phyloP scores from a whole-genome alignment of 345 rosid genomes.

The Viola odorata region DNA sequence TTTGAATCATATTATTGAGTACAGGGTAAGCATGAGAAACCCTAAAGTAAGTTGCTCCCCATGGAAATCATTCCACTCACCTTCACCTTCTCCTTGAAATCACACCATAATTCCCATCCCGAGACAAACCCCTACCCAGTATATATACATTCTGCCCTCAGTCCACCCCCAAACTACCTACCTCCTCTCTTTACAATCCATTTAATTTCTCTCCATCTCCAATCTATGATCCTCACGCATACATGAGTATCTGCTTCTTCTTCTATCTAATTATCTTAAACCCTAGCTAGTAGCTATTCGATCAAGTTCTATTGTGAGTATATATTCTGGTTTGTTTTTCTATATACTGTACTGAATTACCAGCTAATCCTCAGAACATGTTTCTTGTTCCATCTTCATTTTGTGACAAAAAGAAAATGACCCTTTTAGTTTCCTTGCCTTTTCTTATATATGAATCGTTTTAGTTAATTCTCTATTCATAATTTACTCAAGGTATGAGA shows the following conservation, averaged over 20 bases:
- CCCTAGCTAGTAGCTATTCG: background rate
- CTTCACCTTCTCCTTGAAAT: constrained; percentile 22
- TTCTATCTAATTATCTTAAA: background rate
- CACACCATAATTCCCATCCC: constrained; percentile 34
- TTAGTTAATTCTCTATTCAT: too few relatives aligned
- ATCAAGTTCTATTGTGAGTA: too few relatives aligned
- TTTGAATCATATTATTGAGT: constrained; percentile 35
- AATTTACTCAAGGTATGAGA: too few relatives aligned
- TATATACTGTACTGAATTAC: too few relatives aligned
- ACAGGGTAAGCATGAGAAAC: constrained; percentile 54
- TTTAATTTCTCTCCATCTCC: background rate
- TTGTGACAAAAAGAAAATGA: too few relatives aligned
- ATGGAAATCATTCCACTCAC: constrained; percentile 68
- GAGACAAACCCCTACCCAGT: constrained; percentile 37
- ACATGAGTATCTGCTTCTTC: background rate
- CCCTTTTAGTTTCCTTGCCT: too few relatives aligned
- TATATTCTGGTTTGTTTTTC: too few relatives aligned
- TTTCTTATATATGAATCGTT: too few relatives aligned
- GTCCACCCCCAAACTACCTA: constrained; percentile 1
- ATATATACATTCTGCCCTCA: constrained; percentile 33
- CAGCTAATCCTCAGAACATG: too few relatives aligned
- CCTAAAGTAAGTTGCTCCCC: constrained; percentile 46
- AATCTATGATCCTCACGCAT: background rate
- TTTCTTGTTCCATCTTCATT: too few relatives aligned
- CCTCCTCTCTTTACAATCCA: constrained; percentile 6